Evolutionary conservation across 495 filamentous ascomycete genomes (phyloP).

Genomic region (Aspergillus sclerotioniger): DNA sequence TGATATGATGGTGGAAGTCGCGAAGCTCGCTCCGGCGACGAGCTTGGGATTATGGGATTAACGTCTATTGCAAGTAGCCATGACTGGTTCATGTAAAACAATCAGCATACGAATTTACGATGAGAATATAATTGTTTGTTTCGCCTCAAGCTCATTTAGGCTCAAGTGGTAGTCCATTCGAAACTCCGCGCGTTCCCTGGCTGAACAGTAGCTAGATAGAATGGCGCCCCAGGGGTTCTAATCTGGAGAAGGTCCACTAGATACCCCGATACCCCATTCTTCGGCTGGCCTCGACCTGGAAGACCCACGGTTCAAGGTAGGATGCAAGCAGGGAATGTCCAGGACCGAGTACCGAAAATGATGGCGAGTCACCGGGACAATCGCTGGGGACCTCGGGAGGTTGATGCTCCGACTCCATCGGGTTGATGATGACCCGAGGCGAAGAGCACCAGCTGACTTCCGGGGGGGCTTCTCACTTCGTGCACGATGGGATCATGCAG

Average conservation of each 20-base stretch:
- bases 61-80: not conserved
- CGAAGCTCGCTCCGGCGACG: not conserved
- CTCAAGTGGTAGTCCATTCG: not conserved
- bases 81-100: conserved; percentile 9
- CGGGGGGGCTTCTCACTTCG: too few relatives aligned
- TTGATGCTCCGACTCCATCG: not conserved
- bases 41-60: not conserved
- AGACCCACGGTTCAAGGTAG: not conserved
- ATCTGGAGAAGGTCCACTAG: too few relatives aligned
- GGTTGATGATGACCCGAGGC: not conserved
- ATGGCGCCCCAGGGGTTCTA: too few relatives aligned
- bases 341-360: too few relatives aligned
- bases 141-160: not conserved
- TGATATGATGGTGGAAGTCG: not conserved
- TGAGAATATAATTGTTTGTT: not conserved
- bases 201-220: too few relatives aligned
- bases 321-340: too few relatives aligned
- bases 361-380: too few relatives aligned
- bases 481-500: too few relatives aligned
- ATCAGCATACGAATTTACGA: conserved; percentile 9
- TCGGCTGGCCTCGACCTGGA: not conserved
- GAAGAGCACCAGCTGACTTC: too few relatives aligned
- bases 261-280: too few relatives aligned
- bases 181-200: too few relatives aligned
- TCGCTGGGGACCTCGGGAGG: too few relatives aligned